Base-by-base conservation (phyloP, 805 yeast genomes). In the Torulaspora microellipsoides region DNA sequence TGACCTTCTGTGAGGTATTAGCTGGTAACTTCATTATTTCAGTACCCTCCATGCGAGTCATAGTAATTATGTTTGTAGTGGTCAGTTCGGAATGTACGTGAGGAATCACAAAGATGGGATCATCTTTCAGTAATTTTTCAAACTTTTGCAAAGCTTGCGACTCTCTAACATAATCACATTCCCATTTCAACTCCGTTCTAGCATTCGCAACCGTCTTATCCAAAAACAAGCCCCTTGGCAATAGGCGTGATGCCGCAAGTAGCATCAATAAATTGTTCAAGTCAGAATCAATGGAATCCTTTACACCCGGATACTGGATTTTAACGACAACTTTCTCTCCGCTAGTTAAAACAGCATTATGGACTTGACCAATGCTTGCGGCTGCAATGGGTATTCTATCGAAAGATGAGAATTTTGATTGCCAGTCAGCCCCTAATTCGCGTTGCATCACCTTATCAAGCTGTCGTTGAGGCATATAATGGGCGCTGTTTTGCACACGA, bases 221-320 rank as follows among this genome's bases (percentile, higher is more conserved):
- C 35, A 95, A 73, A 58, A 88, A 93, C 53, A 93, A 71, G 0
- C 99, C 99, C 36, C 85, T 83, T 14, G 99, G 99, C 35, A 93
- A 71, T 48, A 93, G 67, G 23, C 88, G 72, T 12, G 95, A 84
- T 3, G 97, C 97, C 4, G 95, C 82, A 53, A 93, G 69, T 29
- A 93, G 70, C 75, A 90, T 70, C 47, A 89, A 66, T 43, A 93
- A 69, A 54, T 89, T 89, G 65, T 86, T 93, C 64, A 93, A 76
- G 64, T 93, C 99, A 1, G 96, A 85, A 64, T 93, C 97, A 56
- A 93, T 93, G 25, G 95, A 83, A 51, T 85, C 81, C 15, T 85
- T 93, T 10, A 93, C 98, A 8, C 99, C 99, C 0, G 99, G 99
- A 57, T 93, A 93, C 65, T 93, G 99, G 7, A 91, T 90, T 61